Evolutionary conservation across 2,329 filamentous ascomycete genomes (phyloP).

Genomic region (Cryoendolithus antarcticus): DNA sequence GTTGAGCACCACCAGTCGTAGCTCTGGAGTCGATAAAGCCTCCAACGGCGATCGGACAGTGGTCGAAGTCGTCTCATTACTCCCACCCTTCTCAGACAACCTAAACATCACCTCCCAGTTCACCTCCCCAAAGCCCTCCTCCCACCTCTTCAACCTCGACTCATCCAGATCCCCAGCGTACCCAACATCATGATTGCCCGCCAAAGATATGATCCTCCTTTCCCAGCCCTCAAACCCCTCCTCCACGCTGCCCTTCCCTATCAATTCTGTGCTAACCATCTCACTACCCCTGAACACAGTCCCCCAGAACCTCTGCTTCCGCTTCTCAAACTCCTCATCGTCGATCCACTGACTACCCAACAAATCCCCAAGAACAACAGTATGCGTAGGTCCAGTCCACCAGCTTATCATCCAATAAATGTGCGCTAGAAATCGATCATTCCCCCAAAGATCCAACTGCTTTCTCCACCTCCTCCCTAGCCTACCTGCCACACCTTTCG

Average conservation of each 20-base stretch:
- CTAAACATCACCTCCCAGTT: constrained; percentile 78
- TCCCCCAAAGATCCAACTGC: constrained; percentile 75
- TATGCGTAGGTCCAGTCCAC: constrained; percentile 77
- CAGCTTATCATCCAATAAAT: constrained; percentile 75
- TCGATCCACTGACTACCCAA: constrained; percentile 92
- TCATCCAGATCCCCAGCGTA: constrained; percentile 83
- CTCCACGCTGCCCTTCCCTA: constrained; percentile 19
- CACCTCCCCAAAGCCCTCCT: constrained; percentile 68
- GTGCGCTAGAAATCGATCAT: constrained; percentile 89
- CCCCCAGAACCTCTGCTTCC: constrained; percentile 67
- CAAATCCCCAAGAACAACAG: constrained; percentile 79
- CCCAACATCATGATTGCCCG: constrained; percentile 91
- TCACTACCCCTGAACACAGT: constrained; percentile 54
- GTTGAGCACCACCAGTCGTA: constrained; percentile 79
- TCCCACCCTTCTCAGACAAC: constrained; percentile 17
- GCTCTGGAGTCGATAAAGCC: constrained; percentile 41
- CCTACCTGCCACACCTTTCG: constrained; percentile 20
- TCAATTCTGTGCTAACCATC: constrained; percentile 17
- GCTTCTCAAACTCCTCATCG: constrained; percentile 66
- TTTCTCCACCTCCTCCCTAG: constrained; percentile 60
- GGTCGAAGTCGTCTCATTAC: constrained; percentile 1
- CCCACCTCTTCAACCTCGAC: constrained; percentile 68
- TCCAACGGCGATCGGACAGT: too few species aligned
- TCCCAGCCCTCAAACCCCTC: constrained; percentile 46
- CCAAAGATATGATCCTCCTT: constrained; percentile 73